Percentiles rank a stretch among this genome's conserved stretches.
phyloP scores from a whole-genome alignment of 1,284 basidiomycete species.

The Boletus albobrunnescens region DNA sequence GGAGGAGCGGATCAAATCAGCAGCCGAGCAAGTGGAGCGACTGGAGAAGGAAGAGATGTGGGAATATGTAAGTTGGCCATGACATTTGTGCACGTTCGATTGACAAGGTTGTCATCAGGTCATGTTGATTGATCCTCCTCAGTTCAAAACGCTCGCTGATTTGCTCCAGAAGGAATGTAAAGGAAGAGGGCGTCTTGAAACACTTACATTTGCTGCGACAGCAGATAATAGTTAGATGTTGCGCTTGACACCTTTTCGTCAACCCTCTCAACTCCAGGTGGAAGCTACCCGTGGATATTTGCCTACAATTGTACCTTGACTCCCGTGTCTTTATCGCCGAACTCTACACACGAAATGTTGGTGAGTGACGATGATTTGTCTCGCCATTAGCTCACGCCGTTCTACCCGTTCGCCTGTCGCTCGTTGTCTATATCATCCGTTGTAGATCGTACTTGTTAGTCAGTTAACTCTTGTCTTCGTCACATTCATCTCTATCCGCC shows the following conservation, averaged over 20 bases:
- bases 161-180: constrained; percentile 88
- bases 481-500: neutral
- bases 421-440: neutral
- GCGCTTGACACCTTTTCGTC: neutral
- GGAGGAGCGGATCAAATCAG: constrained; percentile 68
- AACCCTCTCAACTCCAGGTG: neutral
- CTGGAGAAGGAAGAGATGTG: constrained; percentile 82
- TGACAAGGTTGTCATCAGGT: constrained; percentile 47
- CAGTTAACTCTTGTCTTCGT: neutral
- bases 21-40: constrained; percentile 81
- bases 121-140: constrained; percentile 88
- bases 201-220: constrained; percentile 68
- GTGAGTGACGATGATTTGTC: no score
- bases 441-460: neutral
- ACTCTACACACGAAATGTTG: no score
- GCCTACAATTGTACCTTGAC: neutral
- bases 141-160: constrained; percentile 88
- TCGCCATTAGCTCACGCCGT: no score
- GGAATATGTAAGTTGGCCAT: constrained; percentile 68
- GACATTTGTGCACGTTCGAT: constrained; percentile 1
- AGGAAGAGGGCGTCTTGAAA: constrained; percentile 80
- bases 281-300: neutral
- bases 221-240: constrained; percentile 33
- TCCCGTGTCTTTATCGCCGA: neutral
- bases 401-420: no score